Conservation (phyloP, 257 asterid species). For the Misopates orontium region DNA sequence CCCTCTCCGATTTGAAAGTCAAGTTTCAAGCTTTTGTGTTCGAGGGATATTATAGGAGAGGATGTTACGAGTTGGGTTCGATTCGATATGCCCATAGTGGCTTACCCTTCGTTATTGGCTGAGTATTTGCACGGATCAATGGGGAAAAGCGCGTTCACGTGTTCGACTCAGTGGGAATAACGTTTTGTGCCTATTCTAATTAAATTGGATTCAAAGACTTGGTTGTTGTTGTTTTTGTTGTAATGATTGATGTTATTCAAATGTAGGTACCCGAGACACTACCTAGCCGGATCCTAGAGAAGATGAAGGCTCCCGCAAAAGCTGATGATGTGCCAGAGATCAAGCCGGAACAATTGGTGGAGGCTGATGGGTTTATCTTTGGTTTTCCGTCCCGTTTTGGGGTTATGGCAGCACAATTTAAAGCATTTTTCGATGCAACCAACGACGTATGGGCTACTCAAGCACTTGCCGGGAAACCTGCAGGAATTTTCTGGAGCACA, state of each 20-base stretch:
- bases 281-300: constrained; percentile 56
- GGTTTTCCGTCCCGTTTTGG: constrained; percentile 95
- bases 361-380: constrained; percentile 89
- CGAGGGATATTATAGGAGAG: too few relatives aligned
- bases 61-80: too few relatives aligned
- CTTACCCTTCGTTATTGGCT: not conserved
- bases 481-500: constrained; percentile 94
- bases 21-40: too few relatives aligned
- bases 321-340: constrained; percentile 79
- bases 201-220: too few relatives aligned
- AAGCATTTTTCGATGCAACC: constrained; percentile 89
- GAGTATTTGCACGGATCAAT: not conserved
- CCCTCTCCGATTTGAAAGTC: too few relatives aligned
- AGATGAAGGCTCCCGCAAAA: constrained; percentile 81
- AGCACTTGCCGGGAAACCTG: constrained; percentile 92
- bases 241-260: constrained; percentile 6
- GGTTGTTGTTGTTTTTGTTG: too few relatives aligned
- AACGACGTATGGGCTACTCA: constrained; percentile 67
- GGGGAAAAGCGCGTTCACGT: too few relatives aligned
- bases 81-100: too few relatives aligned
- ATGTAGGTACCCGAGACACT: constrained; percentile 84
- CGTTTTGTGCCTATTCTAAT: too few relatives aligned
- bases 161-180: too few relatives aligned
- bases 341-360: constrained; percentile 72
- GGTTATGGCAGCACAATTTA: constrained; percentile 89